These are phyloP conservation scores for Sungouiozyma ichnusensis DNA, from an alignment of 805 yeast species.

Conservation along the genomic window DNA sequence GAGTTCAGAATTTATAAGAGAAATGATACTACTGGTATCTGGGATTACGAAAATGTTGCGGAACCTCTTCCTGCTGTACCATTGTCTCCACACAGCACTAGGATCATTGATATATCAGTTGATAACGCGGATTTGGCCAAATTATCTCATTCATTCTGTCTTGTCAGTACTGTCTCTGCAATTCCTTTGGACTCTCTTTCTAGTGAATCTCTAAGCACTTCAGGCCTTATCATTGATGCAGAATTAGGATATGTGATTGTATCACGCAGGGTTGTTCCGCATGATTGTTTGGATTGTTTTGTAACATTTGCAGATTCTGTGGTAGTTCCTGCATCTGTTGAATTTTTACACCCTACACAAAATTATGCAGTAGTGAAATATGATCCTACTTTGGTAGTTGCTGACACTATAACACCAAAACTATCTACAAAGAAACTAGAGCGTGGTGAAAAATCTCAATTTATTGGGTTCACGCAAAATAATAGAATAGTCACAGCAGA, in stretches of 20 bases:
- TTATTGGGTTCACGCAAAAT: slow-evolving; percentile 69
- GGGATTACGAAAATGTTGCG: slow-evolving; percentile 44
- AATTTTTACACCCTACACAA: slow-evolving; percentile 77
- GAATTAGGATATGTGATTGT: slow-evolving; percentile 68
- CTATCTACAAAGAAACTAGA: slow-evolving; percentile 46
- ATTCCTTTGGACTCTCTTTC: slow-evolving; percentile 69
- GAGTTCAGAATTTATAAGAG: slow-evolving; percentile 60
- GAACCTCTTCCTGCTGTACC: slow-evolving; percentile 48
- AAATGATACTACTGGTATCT: slow-evolving; percentile 45
- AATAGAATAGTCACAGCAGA: slow-evolving; percentile 62
- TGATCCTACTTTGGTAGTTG: slow-evolving; percentile 63
- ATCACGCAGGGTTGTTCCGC: slow-evolving; percentile 71
- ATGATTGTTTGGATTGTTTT: slow-evolving; percentile 59
- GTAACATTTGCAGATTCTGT: slow-evolving; percentile 81
- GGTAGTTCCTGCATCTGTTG: slow-evolving; percentile 67
- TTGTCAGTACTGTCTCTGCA: slow-evolving; percentile 55
- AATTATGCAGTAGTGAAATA: slow-evolving; percentile 78
- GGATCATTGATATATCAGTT: slow-evolving; percentile 57
- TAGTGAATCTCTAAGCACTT: slow-evolving; percentile 46
- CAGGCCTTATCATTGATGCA: slow-evolving; percentile 78
- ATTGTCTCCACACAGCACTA: slow-evolving; percentile 50
- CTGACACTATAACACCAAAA: slow-evolving; percentile 61
- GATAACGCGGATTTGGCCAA: slow-evolving; percentile 42
- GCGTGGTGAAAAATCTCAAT: slow-evolving; percentile 68
- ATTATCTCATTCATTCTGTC: slow-evolving; percentile 59